Percentiles rank a stretch among this genome's conserved stretches.
These are phyloP conservation scores for Ormosia emarginata DNA, from an alignment of 306 rosid species.

Conservation along the genomic window DNA sequence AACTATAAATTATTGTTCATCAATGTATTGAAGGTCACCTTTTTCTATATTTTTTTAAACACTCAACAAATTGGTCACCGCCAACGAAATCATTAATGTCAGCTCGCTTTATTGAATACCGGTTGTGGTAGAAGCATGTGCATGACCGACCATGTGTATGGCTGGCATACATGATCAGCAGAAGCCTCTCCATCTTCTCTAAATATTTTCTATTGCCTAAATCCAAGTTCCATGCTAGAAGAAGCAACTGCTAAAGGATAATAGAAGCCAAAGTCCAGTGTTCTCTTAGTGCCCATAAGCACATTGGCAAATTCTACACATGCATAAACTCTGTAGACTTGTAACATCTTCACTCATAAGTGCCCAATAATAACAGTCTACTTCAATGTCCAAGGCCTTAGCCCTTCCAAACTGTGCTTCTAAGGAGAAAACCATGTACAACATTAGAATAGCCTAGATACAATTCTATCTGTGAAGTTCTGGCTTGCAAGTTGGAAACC, in stretches of 20 bases:
- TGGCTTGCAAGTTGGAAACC: neutral
- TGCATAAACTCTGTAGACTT: neutral
- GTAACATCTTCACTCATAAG: neutral
- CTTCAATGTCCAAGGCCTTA: no score
- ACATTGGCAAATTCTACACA: neutral
- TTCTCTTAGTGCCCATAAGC: neutral
- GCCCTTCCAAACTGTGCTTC: neutral
- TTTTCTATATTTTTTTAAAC: neutral
- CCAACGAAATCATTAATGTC: neutral
- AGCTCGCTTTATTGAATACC: neutral
- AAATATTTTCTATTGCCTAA: neutral
- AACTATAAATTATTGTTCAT: neutral
- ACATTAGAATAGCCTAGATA: neutral
- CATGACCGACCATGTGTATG: neutral
- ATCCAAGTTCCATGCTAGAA: neutral
- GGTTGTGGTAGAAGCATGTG: neutral
- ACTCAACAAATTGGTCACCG: neutral
- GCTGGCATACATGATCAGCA: neutral
- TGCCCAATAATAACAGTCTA: neutral
- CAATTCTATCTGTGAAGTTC: neutral
- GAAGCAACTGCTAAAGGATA: neutral
- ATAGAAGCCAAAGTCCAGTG: neutral
- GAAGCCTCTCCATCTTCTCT: neutral
- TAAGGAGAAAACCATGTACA: neutral
- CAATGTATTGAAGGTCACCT: neutral